Evolutionary conservation across 192 early-diverging fungal genomes (phyloP).

Genomic region (Coemansia sp.): DNA sequence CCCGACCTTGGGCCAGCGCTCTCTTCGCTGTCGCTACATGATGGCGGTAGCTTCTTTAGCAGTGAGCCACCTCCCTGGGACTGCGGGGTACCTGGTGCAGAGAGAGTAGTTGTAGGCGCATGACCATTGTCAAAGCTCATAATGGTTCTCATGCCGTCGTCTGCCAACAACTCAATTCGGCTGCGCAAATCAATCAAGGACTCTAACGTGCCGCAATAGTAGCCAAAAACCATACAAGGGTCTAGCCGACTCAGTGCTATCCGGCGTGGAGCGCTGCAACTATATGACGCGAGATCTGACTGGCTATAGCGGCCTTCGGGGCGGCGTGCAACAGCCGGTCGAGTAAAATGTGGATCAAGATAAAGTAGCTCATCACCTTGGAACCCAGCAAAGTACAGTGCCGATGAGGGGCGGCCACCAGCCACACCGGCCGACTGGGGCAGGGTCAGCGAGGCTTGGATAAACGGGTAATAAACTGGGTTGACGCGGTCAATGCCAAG

Average conservation of each 20-base stretch:
- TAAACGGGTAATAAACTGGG: constrained; percentile 72
- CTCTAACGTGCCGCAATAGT: constrained; percentile 56
- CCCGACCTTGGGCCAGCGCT: constrained; percentile 6
- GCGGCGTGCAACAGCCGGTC: constrained; percentile 55
- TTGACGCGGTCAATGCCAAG: constrained; percentile 90
- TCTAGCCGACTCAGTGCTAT: constrained; percentile 78
- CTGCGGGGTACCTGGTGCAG: neutral
- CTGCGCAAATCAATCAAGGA: constrained; percentile 43
- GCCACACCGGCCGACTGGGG: constrained; percentile 87
- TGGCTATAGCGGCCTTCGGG: constrained; percentile 15
- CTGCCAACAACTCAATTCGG: constrained; percentile 38
- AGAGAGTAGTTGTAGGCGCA: constrained; percentile 14
- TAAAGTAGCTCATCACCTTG: constrained; percentile 79
- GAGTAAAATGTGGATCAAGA: constrained; percentile 88
- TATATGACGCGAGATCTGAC: constrained; percentile 76
- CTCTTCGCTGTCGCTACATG: constrained; percentile 14
- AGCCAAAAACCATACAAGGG: constrained; percentile 92
- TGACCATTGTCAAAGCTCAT: constrained; percentile 43
- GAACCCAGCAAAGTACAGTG: constrained; percentile 87
- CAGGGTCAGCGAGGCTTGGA: constrained; percentile 71
- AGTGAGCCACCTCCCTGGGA: neutral
- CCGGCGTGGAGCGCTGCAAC: constrained; percentile 72
- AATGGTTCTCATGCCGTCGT: constrained; percentile 41
- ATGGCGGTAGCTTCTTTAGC: constrained; percentile 9
- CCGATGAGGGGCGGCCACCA: constrained; percentile 93